Evolutionary conservation across 257 asterid genomes (phyloP).

Genomic region (Solanum boliviense): DNA sequence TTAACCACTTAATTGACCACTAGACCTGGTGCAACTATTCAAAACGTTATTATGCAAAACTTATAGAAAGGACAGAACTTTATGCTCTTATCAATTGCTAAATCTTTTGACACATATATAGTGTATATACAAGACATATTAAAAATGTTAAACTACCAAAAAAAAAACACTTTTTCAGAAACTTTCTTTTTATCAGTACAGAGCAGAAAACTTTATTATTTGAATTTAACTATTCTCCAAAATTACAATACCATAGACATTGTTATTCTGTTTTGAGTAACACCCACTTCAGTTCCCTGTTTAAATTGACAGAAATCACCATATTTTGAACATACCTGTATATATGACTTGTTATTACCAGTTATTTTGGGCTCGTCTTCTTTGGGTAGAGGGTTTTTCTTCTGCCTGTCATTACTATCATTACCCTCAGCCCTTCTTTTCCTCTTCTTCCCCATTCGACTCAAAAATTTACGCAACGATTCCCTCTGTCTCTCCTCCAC

Average conservation of each 20-base stretch:
- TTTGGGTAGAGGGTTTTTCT: background rate
- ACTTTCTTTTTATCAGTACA: background rate
- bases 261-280: background rate
- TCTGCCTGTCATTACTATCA: background rate
- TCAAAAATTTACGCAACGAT: background rate
- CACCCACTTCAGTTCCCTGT: background rate
- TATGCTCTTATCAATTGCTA: background rate
- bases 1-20: background rate
- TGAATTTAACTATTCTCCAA: background rate
- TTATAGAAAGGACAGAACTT: too few species aligned
- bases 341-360: background rate
- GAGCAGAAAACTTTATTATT: background rate
- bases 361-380: background rate
- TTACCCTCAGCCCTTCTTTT: background rate
- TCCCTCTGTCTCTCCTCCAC: background rate
- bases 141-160: background rate
- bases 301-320: background rate
- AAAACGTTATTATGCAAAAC: background rate
- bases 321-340: background rate
- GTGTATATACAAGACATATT: too few species aligned
- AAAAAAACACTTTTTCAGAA: background rate
- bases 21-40: background rate
- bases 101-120: too few species aligned
- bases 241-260: background rate
- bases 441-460: background rate